Base-by-base conservation (phyloP, 2,329 filamentous ascomycete genomes). In the Calycina marina region DNA sequence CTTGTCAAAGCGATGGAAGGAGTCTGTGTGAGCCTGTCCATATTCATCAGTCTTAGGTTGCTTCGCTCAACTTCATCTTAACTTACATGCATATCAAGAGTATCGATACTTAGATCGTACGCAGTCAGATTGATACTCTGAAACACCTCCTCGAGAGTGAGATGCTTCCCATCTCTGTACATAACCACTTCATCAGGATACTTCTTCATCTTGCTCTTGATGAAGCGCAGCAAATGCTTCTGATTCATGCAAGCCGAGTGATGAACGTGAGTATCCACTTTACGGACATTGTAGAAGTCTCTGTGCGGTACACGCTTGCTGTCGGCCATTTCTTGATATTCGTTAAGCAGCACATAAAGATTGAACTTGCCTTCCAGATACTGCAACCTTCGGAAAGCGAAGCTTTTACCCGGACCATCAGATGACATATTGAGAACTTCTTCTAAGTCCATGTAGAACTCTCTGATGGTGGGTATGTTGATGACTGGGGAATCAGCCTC, bases 131-230 rank as follows among this genome's bases (percentile, higher is more conserved):
- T 93, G 61, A 98, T 93, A 58, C 85, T 93, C 49, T 93, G 78
- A 56, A 98, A 98, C 1, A 98, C 90, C 57, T 98, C 83, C 36
- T 73, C 75, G 38, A 98, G 60, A 1, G 90, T 96, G 46, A 98
- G 63, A 56, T 93, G 74, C 56, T 88, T 93, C 38, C 81, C 88
- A 55, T 98, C 90, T 51, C 90, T 72, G 56, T 76, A 92, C 27
- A 98, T 69, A 5, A 98, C 90, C 18, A 90, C 74, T 59, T 98
- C 90, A 49, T 96, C 82, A 0, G 86, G 85, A 12, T 72, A 90
- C 57, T 93, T 98, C 69, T 94, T 96, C 84, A 98, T 94, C 61
- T 98, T 98, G 59, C 85, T 93, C 60, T 98, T 98, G 63, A 98
- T 98, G 58, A 98, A 98, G 34, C 90, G 83, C 39, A 98, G 63